phyloP scores from a whole-genome alignment of 192 early-diverging fungal species.

The Podila epigama region DNA sequence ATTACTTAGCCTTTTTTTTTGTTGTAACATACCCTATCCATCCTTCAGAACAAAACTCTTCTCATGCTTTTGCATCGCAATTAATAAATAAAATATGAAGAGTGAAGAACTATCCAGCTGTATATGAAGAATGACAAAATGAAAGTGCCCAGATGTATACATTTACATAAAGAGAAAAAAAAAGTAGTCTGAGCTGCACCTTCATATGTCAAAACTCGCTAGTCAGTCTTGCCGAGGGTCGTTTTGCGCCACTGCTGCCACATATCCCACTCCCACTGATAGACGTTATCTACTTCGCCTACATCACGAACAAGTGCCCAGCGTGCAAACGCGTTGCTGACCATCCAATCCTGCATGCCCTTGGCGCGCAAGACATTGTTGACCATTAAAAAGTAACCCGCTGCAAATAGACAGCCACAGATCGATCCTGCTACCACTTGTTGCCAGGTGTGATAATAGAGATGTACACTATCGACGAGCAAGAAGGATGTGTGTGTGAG shows the following conservation, averaged over 20 bases:
- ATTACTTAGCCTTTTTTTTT: no score
- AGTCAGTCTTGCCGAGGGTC: slow-evolving; percentile 14
- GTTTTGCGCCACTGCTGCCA: slow-evolving; percentile 40
- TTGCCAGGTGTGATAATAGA: slow-evolving; percentile 73
- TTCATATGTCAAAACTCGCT: no score
- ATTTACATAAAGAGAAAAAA: no score
- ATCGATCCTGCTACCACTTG: slow-evolving; percentile 73
- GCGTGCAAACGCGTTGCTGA: slow-evolving; percentile 24
- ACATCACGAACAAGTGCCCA: slow-evolving; percentile 24
- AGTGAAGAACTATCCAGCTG: no score
- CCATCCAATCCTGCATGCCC: slow-evolving; percentile 50
- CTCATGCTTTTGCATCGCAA: no score
- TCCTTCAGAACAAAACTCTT: no score
- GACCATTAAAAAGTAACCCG: slow-evolving; percentile 62
- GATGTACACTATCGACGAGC: slow-evolving; percentile 61
- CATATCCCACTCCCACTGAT: slow-evolving; percentile 38
- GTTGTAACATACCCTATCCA: no score
- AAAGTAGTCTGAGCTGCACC: no score
- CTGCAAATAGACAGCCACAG: slow-evolving; percentile 63
- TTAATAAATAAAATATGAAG: no score
- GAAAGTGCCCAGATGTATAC: no score
- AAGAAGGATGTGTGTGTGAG: neutral
- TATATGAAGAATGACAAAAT: no score
- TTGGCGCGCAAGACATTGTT: slow-evolving; percentile 48
- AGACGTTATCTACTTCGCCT: slow-evolving; percentile 29